Evolutionary conservation across 2,329 filamentous ascomycete species (phyloP), one percentile per base, ranked within the genome.

Genomic region (Aspergillus ibericus): DNA sequence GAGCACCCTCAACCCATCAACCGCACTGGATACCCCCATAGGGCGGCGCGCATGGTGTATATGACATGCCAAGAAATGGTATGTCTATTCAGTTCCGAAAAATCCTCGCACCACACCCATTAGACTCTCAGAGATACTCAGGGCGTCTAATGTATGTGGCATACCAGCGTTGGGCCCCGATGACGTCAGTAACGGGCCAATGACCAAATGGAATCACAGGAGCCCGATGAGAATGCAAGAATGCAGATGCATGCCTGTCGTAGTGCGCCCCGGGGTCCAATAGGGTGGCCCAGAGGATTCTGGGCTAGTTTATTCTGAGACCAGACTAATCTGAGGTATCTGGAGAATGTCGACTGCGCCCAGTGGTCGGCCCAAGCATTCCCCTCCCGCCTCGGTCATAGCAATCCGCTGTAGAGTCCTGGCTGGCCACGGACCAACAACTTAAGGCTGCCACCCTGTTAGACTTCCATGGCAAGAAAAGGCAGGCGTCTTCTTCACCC

Each of bases 91-190:
- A n/a, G 25, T 29, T 29, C 44, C 25, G 44, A 29, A 16, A 12
- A 29, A 48, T 29, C 27, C 8, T 48, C 42, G 22, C 42, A 25
- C 42, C 22, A 8, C 22, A 13, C 22, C 22, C 20, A 10, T 47
- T 27, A 29, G 15, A 32, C 22, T 18, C 13, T 16, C 16, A 38
- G 46, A 40, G 34, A 25, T 15, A 15, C 2, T 12, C 29, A 22
- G 49, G 27, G 44, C 20, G 48, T 51, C 48, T 16, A 34, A 55
- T 42, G 44, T 27, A 54, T 54, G 52, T 56, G 47, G 27, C 38
- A 51, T 51, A 16, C 12, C 20, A n/a, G 46, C 38, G 16, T 52
- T 44, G 27, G 55, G 48, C 55, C 29, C 36, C 36, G 40, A 57
- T 57, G 55, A 57, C 55, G 48, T 53, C 29, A 34, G 15, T 53